Evolutionary conservation across 768 basidiomycete genomes (phyloP), one percentile per base, ranked within the genome.

Genomic region (Boletus pseudopeckii): DNA sequence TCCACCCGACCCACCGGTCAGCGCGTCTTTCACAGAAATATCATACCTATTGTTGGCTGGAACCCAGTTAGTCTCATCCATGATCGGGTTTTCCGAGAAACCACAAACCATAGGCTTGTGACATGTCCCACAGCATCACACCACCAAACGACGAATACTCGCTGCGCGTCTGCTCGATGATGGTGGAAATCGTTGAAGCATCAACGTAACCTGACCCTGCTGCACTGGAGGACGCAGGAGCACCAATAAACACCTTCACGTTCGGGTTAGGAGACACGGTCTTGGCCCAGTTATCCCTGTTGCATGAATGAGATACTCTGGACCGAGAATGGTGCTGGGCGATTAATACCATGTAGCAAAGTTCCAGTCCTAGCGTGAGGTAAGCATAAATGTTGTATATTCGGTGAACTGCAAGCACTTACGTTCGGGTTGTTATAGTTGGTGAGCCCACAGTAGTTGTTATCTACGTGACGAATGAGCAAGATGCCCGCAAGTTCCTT

Each of bases 41-140:
- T 86, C 84, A 60, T 78, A 87, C 17, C 80, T 77, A 42, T 70
- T 71, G 61, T 88, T 87, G 20, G 73, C 85, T 75, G 50, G 7
- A 10, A 5, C 10, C n/a, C 17, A 10, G 18, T 60, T 3, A 54
- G 38, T 37, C 24, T 4, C 7, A 24, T 48, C 30, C 37, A 38
- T 20, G 22, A 17, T 24, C 26, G 3, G 26, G 6, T 13, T 26
- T n/a, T 10, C 6, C 7, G 11, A 42, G 15, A 50, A 44, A 34
- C 6, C 3, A 57, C 63, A 26, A 15, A 79, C 78, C 68, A 40
- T 74, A 66, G 9, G 79, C 78, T 62, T 79, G 75, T 2, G 75
- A 79, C 36, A 74, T 73, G 54, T 77, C 78, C 75, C 75, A 78
- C 45, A 69, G 14, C 67, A 71, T 61, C n/a, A 78, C 71, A 33